phyloP scores from a whole-genome alignment of 306 rosid species.

The Inga laurina region DNA sequence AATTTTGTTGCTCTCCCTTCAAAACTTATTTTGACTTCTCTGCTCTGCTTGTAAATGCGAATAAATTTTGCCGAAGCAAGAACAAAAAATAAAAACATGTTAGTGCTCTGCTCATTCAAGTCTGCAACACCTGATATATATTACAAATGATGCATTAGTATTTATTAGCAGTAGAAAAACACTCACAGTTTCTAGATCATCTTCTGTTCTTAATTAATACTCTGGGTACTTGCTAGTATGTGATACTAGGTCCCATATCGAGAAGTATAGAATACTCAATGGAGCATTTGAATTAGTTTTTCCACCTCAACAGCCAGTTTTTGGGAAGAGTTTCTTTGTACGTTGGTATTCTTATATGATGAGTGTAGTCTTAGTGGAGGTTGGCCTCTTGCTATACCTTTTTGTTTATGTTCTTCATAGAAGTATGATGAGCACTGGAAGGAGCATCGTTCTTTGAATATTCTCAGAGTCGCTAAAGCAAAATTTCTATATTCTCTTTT shows the following conservation, averaged over 20 bases:
- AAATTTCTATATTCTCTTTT: background rate
- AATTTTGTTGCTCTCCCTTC: background rate
- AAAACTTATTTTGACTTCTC: background rate
- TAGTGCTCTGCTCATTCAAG: background rate
- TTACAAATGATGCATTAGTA: background rate
- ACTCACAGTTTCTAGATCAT: background rate
- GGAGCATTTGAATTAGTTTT: background rate
- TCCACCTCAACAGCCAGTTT: background rate
- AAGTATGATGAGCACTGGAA: background rate
- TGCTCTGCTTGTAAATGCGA: background rate
- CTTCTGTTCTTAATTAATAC: background rate
- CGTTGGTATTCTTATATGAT: background rate
- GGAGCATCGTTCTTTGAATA: background rate
- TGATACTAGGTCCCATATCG: background rate
- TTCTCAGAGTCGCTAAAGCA: background rate
- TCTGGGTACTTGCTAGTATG: background rate
- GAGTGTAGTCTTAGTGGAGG: background rate
- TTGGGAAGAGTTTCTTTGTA: background rate
- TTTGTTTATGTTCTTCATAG: background rate
- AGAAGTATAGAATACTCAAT: background rate
- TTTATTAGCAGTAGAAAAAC: background rate
- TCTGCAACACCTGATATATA: background rate
- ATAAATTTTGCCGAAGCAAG: background rate
- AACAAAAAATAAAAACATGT: background rate
- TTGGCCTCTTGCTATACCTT: background rate